These are phyloP conservation scores for Coprinopsis cinerea DNA, from an alignment of 768 basidiomycete species.

Conservation along the genomic window DNA sequence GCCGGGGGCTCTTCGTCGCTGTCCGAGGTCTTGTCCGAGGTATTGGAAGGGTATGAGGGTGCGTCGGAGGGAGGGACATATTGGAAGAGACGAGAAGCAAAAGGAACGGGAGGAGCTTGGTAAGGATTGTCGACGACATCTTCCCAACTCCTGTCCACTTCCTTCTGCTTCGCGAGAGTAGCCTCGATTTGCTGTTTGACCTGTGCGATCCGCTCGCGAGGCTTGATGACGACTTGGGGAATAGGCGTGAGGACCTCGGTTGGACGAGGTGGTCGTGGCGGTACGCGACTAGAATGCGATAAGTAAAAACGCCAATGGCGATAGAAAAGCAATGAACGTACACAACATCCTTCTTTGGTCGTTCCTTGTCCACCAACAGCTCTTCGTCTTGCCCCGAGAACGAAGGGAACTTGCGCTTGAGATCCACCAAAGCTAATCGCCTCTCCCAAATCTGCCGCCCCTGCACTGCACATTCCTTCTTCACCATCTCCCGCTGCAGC, in stretches of 20 bases:
- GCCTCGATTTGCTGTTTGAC: constrained; percentile 61
- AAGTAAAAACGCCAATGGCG: constrained; percentile 5
- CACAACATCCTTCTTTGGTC: constrained; percentile 47
- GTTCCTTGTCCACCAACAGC: constrained; percentile 65
- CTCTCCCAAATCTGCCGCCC: constrained; percentile 72
- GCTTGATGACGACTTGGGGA: constrained; percentile 50
- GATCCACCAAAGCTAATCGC: constrained; percentile 65
- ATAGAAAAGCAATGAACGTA: constrained; percentile 16
- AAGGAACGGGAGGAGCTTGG: constrained; percentile 54
- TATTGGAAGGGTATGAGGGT: constrained; percentile 21
- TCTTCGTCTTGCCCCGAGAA: constrained; percentile 69
- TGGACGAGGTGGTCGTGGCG: constrained; percentile 49
- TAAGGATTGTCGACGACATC: constrained; percentile 79
- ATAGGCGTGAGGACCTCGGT: constrained; percentile 35
- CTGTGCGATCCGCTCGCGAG: constrained; percentile 56
- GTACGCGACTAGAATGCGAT: constrained; percentile 31
- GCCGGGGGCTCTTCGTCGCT: constrained; percentile 23
- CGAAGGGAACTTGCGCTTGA: constrained; percentile 69
- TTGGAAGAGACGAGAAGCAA: constrained; percentile 63
- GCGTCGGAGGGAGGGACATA: constrained; percentile 40
- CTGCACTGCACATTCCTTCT: constrained; percentile 57
- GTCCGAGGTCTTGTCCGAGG: constrained; percentile 22
- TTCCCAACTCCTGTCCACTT: constrained; percentile 79
- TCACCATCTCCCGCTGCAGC: constrained; percentile 66
- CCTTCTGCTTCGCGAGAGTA: constrained; percentile 57